These are phyloP conservation scores for Tolypocladium nubicola DNA, from an alignment of 2,329 filamentous ascomycete genomes.

Conservation along the genomic window DNA sequence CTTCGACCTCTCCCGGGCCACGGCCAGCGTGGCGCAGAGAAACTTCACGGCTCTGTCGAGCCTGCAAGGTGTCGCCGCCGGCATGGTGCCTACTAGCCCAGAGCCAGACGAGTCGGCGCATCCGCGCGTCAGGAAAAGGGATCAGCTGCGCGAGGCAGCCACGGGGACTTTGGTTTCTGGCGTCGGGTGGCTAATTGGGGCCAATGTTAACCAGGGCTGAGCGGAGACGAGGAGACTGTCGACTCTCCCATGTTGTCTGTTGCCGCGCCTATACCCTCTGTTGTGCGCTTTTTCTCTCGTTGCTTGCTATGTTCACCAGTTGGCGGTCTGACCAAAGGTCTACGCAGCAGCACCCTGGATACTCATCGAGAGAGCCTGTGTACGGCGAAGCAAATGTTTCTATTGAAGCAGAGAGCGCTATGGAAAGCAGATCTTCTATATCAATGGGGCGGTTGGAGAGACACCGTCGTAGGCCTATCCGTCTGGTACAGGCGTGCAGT, in stretches of 20 bases:
- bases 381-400: not conserved
- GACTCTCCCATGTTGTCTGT: not conserved
- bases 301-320: not conserved
- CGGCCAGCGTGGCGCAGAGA: constrained; percentile 45
- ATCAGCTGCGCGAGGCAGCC: constrained; percentile 57
- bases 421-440: not conserved
- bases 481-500: not conserved
- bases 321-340: not conserved
- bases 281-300: not conserved
- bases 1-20: constrained; percentile 53
- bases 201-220: constrained; percentile 21
- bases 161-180: constrained; percentile 57
- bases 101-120: constrained; percentile 16
- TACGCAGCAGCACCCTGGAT: not conserved
- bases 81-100: not conserved
- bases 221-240: not conserved
- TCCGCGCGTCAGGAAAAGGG: constrained; percentile 53
- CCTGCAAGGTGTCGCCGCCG: constrained; percentile 25
- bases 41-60: constrained; percentile 47
- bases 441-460: too few relatives aligned
- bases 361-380: not conserved
- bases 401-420: not conserved
- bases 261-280: not conserved
- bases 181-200: constrained; percentile 58
- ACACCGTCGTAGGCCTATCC: not conserved